A percentile compares a stretch with the other conserved stretches of the same genome.
phyloP scores from a whole-genome alignment of 2,329 filamentous ascomycete species.

The Thielaviopsis euricoi region DNA sequence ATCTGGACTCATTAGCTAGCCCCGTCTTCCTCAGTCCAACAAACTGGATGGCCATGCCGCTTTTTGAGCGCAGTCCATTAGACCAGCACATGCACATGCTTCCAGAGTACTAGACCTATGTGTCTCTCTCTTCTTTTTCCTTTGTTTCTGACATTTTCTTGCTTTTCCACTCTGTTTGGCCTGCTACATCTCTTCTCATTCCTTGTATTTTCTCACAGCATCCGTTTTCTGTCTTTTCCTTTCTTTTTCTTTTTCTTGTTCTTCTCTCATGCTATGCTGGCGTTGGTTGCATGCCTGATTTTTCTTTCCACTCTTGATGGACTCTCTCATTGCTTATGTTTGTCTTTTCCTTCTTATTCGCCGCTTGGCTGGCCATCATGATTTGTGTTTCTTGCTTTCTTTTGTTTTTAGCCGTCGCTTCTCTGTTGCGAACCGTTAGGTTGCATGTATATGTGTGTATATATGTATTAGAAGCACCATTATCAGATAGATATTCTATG shows the following conservation, averaged over 20 bases:
- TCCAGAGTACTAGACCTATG: neutral
- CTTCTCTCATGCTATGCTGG: neutral
- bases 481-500: neutral
- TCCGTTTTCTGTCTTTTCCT: neutral
- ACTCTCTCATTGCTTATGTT: neutral
- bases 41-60: conserved; percentile 3
- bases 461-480: neutral
- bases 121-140: neutral
- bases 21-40: neutral
- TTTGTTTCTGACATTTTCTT: neutral
- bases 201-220: too few relatives aligned
- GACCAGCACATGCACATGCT: neutral
- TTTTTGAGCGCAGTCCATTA: neutral
- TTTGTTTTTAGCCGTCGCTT: neutral
- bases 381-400: neutral
- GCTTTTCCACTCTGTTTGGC: neutral
- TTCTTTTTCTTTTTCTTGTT: neutral
- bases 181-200: too few relatives aligned
- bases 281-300: neutral
- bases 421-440: neutral
- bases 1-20: neutral
- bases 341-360: neutral
- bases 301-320: neutral
- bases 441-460: neutral
- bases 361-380: neutral